Conservation (phyloP, 1,284 basidiomycete genomes). For the Wolfiporia cocos region DNA sequence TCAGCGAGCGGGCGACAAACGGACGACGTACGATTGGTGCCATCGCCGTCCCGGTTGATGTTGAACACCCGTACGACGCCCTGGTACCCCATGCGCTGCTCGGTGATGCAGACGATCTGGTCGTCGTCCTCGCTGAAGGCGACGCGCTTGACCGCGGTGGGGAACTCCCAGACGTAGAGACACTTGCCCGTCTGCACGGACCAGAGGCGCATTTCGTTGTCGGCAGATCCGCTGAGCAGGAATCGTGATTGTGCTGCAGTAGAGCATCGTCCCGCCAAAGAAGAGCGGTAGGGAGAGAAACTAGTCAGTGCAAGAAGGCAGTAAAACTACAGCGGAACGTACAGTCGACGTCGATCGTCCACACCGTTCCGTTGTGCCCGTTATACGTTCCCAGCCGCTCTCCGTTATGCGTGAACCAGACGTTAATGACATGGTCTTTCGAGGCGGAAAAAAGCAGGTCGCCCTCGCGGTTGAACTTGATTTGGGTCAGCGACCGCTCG, state of each 20-base stretch:
- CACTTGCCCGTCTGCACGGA: conserved; percentile 87
- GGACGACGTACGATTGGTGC: conserved; percentile 56
- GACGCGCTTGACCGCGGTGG: conserved; percentile 95
- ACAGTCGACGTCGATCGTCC: conserved; percentile 97
- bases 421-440: conserved; percentile 94
- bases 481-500: conserved; percentile 96
- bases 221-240: conserved; percentile 84
- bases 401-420: conserved; percentile 98
- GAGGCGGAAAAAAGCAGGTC: conserved; percentile 95
- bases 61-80: conserved; percentile 86
- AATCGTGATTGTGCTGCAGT: conserved; percentile 76
- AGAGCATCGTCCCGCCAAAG: neutral
- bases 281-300: neutral
- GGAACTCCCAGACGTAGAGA: conserved; percentile 93
- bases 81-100: conserved; percentile 92
- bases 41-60: conserved; percentile 79
- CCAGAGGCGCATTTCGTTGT: conserved; percentile 94
- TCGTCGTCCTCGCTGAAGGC: conserved; percentile 86
- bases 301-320: neutral
- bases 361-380: conserved; percentile 94
- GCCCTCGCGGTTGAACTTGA: conserved; percentile 94
- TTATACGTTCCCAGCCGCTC: conserved; percentile 96
- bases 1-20: neutral
- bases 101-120: conserved; percentile 88
- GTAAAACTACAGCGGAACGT: conserved; percentile 30